Conservation (phyloP, 1,284 basidiomycete species). For the Blastosporella zonata region DNA sequence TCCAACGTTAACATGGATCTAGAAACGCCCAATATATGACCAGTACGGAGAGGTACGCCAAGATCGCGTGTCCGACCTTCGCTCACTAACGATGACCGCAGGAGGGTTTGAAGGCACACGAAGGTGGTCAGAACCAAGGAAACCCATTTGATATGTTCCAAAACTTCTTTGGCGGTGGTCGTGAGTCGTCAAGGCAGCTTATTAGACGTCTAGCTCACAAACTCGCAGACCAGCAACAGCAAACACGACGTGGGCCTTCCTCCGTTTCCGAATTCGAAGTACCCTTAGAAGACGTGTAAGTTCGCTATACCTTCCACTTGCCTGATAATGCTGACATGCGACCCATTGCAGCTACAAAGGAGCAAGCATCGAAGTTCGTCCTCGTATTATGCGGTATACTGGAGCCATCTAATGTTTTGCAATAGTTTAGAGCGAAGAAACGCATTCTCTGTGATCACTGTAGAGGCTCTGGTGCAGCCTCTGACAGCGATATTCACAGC, state of each 20-base stretch:
- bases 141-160: constrained; percentile 95
- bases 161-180: constrained; percentile 85
- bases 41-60: constrained; percentile 76
- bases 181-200: constrained; percentile 35
- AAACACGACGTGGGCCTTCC: constrained; percentile 79
- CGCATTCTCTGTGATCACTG: constrained; percentile 91
- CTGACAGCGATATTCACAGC: constrained; percentile 79
- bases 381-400: background rate
- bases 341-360: constrained; percentile 60
- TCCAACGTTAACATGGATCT: constrained; percentile 1
- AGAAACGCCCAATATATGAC: constrained; percentile 93
- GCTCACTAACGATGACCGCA: constrained; percentile 25
- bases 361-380: constrained; percentile 70
- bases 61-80: background rate
- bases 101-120: constrained; percentile 87
- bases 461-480: constrained; percentile 87
- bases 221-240: constrained; percentile 43
- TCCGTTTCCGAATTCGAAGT: constrained; percentile 88
- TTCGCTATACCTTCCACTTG: constrained; percentile 10
- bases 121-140: constrained; percentile 67
- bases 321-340: constrained; percentile 12
- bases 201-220: background rate
- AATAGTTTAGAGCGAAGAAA: constrained; percentile 91
- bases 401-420: constrained; percentile 1
- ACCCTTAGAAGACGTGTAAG: constrained; percentile 78